These are phyloP conservation scores for Ochetophila trinervis DNA, from an alignment of 306 rosid genomes.

Conservation along the genomic window DNA sequence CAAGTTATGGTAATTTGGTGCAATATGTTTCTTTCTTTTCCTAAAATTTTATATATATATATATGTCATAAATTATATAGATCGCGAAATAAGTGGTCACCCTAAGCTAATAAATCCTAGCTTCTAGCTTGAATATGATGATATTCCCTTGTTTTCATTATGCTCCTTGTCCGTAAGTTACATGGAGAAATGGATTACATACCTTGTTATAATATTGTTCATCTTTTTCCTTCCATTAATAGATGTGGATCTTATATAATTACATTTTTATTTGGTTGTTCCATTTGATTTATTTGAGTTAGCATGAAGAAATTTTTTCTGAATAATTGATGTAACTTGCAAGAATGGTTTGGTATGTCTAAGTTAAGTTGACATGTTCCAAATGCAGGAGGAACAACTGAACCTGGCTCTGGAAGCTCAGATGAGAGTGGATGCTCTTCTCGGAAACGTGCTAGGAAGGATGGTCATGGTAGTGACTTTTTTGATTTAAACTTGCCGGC, in stretches of 20 bases:
- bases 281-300: slow-evolving; percentile 14
- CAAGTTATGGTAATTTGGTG: no score
- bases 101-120: no score
- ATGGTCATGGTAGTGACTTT: slow-evolving; percentile 51
- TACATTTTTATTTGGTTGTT: slow-evolving; percentile 25
- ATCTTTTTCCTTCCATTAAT: background rate
- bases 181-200: background rate
- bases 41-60: no score
- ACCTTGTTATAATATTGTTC: background rate
- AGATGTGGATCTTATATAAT: slow-evolving; percentile 9
- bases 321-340: slow-evolving; percentile 31
- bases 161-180: background rate
- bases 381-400: slow-evolving; percentile 61
- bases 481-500: slow-evolving; percentile 97
- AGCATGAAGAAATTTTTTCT: slow-evolving; percentile 10
- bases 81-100: no score
- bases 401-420: slow-evolving; percentile 66
- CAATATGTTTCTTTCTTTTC: background rate
- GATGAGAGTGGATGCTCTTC: slow-evolving; percentile 56
- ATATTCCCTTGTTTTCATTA: background rate
- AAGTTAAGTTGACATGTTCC: slow-evolving; percentile 33
- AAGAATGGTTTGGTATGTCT: slow-evolving; percentile 28
- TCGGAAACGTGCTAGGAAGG: slow-evolving; percentile 78
- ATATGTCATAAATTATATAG: background rate
- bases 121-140: background rate